These are phyloP conservation scores for Paraconiothyrium brasiliense DNA, from an alignment of 2,329 filamentous ascomycete species.

Conservation along the genomic window DNA sequence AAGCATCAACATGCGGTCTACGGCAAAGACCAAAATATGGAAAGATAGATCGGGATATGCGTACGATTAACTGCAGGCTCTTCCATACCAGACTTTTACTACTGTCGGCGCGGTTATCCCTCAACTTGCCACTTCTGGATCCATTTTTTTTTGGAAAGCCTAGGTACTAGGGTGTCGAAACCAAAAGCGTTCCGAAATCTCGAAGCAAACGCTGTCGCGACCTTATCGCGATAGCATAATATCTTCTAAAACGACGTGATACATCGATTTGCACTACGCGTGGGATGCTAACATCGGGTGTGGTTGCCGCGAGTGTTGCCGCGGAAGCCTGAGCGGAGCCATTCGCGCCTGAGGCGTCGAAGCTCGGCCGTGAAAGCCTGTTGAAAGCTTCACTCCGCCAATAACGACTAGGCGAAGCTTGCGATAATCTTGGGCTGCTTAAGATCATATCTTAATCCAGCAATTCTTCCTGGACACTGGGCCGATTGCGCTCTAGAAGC, in stretches of 20 bases:
- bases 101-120: background rate
- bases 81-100: no score
- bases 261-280: background rate
- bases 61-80: no score
- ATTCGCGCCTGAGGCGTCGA: slow-evolving; percentile 5
- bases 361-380: slow-evolving; percentile 2
- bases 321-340: background rate
- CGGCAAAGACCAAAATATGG: no score
- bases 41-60: no score
- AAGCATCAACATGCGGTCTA: background rate
- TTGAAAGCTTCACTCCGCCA: slow-evolving; percentile 5
- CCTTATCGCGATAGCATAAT: slow-evolving; percentile 12
- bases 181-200: background rate
- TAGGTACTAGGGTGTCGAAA: background rate
- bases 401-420: slow-evolving; percentile 7
- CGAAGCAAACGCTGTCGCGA: background rate
- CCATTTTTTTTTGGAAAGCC: no score
- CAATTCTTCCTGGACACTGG: background rate
- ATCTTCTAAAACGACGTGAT: slow-evolving; percentile 14
- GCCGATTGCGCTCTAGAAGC: slow-evolving; percentile 2
- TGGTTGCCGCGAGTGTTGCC: background rate
- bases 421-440: background rate
- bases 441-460: background rate
- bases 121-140: background rate
- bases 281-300: background rate